Percentiles rank a stretch among this genome's conserved stretches.
These are phyloP conservation scores for Sedum album DNA, from an alignment of 164 flowering plant genomes.

Conservation along the genomic window DNA sequence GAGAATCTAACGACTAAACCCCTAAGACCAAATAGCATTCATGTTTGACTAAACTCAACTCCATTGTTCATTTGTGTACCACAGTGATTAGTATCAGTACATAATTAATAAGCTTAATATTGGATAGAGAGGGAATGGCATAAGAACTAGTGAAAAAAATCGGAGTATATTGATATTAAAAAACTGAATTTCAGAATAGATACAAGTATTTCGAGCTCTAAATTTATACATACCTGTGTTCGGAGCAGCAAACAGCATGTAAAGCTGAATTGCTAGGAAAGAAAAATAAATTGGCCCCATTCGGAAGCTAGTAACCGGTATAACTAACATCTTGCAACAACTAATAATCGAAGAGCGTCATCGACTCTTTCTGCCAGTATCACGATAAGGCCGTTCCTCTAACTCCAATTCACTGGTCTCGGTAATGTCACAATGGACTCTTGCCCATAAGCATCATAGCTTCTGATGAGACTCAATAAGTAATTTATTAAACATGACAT, in stretches of 20 bases:
- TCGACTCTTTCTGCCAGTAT: background rate
- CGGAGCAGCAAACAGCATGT: background rate
- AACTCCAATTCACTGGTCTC: background rate
- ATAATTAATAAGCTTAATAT: background rate
- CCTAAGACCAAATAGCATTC: background rate
- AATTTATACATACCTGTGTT: slow-evolving; percentile 3
- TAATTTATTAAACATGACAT: slow-evolving; percentile 76
- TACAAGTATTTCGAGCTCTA: background rate
- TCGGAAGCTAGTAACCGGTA: background rate
- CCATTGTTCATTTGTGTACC: background rate
- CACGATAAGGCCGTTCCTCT: background rate
- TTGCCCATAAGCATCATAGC: slow-evolving; percentile 22
- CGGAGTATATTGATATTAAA: background rate
- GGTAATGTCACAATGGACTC: background rate
- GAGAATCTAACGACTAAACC: background rate
- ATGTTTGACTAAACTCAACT: background rate
- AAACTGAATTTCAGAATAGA: background rate
- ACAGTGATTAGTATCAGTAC: background rate
- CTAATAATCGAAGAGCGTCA: background rate
- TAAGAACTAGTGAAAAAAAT: background rate
- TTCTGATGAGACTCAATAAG: slow-evolving; percentile 82
- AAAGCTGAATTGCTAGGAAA: background rate
- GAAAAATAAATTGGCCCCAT: background rate
- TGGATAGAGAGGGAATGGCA: background rate
- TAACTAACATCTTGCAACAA: slow-evolving; percentile 3